Evolutionary conservation across 148 eudicot genomes (phyloP).

Genomic region (Bassia scoparia): DNA sequence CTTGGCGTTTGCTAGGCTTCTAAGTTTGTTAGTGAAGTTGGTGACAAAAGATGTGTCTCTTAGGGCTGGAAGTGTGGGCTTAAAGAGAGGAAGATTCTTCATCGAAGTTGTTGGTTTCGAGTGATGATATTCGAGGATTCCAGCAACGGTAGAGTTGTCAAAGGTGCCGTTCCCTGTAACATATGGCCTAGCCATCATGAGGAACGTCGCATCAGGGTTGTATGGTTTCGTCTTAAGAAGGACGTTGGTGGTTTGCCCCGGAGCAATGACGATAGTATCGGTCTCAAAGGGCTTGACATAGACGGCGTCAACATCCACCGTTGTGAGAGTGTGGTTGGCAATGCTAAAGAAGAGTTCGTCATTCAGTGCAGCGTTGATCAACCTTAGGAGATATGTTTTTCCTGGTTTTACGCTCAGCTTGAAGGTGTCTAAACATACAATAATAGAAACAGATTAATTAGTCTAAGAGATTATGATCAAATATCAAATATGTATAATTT

Average conservation of each 20-base stretch:
- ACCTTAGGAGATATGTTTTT: conserved; percentile 41
- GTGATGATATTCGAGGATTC: conserved; percentile 44
- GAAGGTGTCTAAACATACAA: conserved; percentile 35
- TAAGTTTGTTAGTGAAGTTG: conserved; percentile 39
- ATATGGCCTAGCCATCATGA: conserved; percentile 48
- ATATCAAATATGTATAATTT: neutral
- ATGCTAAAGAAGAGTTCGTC: conserved; percentile 54
- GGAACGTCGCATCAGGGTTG: conserved; percentile 32
- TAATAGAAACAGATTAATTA: neutral
- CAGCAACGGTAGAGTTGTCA: conserved; percentile 52
- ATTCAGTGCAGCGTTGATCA: conserved; percentile 56
- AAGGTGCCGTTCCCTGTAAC: conserved; percentile 43
- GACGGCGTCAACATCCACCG: conserved; percentile 48
- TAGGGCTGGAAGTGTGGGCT: conserved; percentile 49
- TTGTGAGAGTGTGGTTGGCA: conserved; percentile 50
- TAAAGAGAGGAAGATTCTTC: conserved; percentile 46
- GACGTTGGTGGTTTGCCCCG: conserved; percentile 53
- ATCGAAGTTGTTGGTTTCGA: conserved; percentile 18
- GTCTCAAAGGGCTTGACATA: conserved; percentile 49
- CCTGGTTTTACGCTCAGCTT: conserved; percentile 48
- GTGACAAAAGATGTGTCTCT: conserved; percentile 52
- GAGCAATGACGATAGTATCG: conserved; percentile 39
- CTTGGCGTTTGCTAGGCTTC: conserved; percentile 44
- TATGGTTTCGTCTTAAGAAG: conserved; percentile 38
- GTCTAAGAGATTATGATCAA: neutral